Base-by-base conservation (phyloP, 2,329 filamentous ascomycete genomes). In the Colletotrichum lini region DNA sequence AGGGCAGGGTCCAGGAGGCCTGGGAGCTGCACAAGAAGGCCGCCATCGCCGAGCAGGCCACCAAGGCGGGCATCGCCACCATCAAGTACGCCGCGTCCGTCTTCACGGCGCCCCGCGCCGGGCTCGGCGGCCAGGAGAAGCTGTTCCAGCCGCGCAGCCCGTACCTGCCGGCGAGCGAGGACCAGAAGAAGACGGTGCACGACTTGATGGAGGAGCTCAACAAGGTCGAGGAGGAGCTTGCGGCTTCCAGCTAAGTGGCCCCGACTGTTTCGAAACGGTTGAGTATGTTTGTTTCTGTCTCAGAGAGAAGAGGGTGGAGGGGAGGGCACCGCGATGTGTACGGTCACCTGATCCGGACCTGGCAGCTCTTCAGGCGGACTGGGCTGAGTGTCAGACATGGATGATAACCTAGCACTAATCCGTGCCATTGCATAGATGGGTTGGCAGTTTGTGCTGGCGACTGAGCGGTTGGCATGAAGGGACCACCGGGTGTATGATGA, bases 61-160 rank as follows among this genome's bases (percentile, higher is more conserved):
- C 88, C 76, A 93, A 93, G 80, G 85, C 86, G 13, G 91, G 91
- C 7, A 91, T 93, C 75, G 90, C 90, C 10, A 84, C 85, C 2
- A 89, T 88, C n/a, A 93, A 94, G 81, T 93, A 91, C 77, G 92
- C 91, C 0, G 90, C 89, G 0, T 86, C 89, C 3, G 80, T 90
- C 42, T 89, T 87, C 74, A 89, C 89, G 44, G 92, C 90, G 2
- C 84, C 80, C 67, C 79, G 81, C 62, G 91, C 91, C 1, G 90
- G 89, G 0, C 88, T 93, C 47, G 85, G 88, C 70, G 86, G 85
- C 2, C 89, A 90, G 2, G 86, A 87, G 79, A 83, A 85, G 78
- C 87, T 88, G 79, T 77, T 92, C 79, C 82, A 80, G 78, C 90
- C 90, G 0, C 83, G 91, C 65, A 84, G 86, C 69, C 91, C 91